Evolutionary conservation across 208 protist genomes (phyloP).

Genomic region (Blechomonas ayalai): DNA sequence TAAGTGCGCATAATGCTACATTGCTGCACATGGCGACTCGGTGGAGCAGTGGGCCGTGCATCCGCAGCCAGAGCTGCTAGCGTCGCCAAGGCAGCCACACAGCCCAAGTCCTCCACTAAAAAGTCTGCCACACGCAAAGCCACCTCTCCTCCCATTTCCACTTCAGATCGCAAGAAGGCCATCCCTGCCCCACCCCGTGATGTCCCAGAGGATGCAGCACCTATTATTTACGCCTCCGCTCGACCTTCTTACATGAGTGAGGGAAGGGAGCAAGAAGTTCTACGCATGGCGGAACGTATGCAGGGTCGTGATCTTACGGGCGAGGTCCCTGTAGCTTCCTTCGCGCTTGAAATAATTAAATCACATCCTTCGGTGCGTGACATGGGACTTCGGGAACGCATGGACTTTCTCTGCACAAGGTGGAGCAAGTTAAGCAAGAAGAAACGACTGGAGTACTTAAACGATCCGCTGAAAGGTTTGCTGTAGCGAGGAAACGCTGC

Average conservation of each 20-base stretch:
- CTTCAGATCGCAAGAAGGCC: neutral
- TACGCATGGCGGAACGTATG: slow-evolving; percentile 70
- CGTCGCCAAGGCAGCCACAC: neutral
- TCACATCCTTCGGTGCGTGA: slow-evolving; percentile 71
- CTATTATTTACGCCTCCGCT: neutral
- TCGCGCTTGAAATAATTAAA: slow-evolving; percentile 74
- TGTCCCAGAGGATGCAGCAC: neutral
- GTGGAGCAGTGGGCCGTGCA: slow-evolving; percentile 9
- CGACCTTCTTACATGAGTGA: slow-evolving; percentile 53
- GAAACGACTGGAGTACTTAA: slow-evolving; percentile 61
- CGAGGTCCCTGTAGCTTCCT: slow-evolving; percentile 80
- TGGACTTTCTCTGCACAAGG: slow-evolving; percentile 68
- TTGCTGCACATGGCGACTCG: neutral
- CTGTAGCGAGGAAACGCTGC: slow-evolving; percentile 35
- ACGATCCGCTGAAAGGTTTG: slow-evolving; percentile 76
- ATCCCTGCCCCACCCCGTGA: neutral
- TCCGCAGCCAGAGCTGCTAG: neutral
- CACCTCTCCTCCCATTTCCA: neutral
- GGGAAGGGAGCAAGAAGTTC: slow-evolving; percentile 58
- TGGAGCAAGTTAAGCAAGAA: slow-evolving; percentile 62
- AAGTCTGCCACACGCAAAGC: neutral
- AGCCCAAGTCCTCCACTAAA: neutral
- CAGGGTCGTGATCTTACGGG: slow-evolving; percentile 62
- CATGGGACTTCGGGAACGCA: slow-evolving; percentile 81
- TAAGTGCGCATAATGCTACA: slow-evolving; percentile 6